Conservation (phyloP, 1,284 basidiomycete genomes). For the Papiliotrema terrestris region DNA sequence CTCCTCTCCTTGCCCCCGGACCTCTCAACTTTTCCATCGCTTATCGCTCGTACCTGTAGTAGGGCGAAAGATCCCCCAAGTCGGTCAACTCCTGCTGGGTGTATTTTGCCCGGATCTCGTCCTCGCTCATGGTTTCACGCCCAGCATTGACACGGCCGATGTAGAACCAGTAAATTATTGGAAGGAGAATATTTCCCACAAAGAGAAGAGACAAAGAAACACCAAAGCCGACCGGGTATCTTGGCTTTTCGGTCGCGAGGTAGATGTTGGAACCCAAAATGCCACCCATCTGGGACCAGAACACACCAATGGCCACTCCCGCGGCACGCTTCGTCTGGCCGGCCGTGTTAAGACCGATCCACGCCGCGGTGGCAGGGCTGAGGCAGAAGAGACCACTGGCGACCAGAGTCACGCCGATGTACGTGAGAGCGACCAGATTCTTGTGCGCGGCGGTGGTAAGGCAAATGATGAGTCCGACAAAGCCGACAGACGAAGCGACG, state of each 20-base stretch:
- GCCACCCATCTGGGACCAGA: conserved; percentile 27
- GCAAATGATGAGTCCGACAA: conserved; percentile 21
- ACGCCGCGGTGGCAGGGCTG: conserved; percentile 22
- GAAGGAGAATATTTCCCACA: conserved; percentile 15
- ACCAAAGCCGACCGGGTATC: conserved; percentile 26
- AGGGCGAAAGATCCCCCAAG: conserved; percentile 30
- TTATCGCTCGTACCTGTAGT: conserved; percentile 29
- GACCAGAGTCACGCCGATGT: conserved; percentile 23
- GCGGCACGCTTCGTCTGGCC: conserved; percentile 31
- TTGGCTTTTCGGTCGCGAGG: too few relatives aligned
- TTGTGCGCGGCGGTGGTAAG: conserved; percentile 15
- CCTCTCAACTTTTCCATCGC: too few relatives aligned
- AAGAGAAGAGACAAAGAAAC: conserved; percentile 21
- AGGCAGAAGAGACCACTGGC: conserved; percentile 30
- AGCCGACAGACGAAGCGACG: neutral
- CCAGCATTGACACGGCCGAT: conserved; percentile 21
- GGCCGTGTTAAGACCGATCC: conserved; percentile 27
- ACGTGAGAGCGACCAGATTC: conserved; percentile 19
- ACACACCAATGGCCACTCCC: conserved; percentile 22
- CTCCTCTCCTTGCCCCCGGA: too few relatives aligned
- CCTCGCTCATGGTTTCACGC: conserved; percentile 19
- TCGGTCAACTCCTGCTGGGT: conserved; percentile 19
- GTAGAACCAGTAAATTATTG: conserved; percentile 13
- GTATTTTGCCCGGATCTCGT: conserved; percentile 29
- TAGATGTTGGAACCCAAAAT: conserved; percentile 32